Conservation (phyloP, 2,329 filamentous ascomycete species). For the Lecanoromycetidae sp. region DNA sequence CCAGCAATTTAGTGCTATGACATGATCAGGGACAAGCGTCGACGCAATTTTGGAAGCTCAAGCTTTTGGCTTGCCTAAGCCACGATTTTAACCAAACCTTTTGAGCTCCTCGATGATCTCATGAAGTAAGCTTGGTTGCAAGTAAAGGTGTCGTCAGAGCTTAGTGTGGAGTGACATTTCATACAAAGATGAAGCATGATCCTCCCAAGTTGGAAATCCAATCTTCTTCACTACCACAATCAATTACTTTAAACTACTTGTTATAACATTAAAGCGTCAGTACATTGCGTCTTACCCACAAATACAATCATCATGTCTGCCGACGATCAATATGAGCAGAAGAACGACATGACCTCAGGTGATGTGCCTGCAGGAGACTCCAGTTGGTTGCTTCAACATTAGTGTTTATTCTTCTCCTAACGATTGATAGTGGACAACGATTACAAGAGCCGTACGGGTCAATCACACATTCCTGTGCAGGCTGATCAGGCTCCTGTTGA, state of each 20-base stretch:
- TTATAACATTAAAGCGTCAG: neutral
- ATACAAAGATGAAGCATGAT: constrained; percentile 2
- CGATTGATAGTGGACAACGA: constrained; percentile 35
- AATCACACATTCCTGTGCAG: constrained; percentile 36
- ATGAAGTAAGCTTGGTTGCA: neutral
- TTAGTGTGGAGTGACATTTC: neutral
- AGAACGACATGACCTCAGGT: constrained; percentile 20
- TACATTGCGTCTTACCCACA: neutral
- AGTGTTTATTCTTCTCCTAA: too few relatives aligned
- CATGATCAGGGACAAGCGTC: constrained; percentile 4
- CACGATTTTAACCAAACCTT: neutral
- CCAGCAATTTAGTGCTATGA: neutral
- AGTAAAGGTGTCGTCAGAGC: neutral
- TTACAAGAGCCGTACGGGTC: constrained; percentile 37
- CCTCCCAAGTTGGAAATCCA: neutral
- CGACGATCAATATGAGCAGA: constrained; percentile 23
- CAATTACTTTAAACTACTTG: neutral
- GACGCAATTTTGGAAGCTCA: neutral
- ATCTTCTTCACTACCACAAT: neutral
- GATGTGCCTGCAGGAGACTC: constrained; percentile 26
- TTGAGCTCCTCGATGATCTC: neutral
- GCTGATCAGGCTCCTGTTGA: constrained; percentile 36
- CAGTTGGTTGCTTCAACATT: too few relatives aligned
- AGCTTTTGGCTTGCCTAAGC: neutral
- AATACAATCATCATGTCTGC: constrained; percentile 21